A percentile compares a stretch with the other conserved stretches of the same genome.
Evolutionary conservation across 441 rosid species (phyloP).

Genomic region (Erodium moschatum): DNA sequence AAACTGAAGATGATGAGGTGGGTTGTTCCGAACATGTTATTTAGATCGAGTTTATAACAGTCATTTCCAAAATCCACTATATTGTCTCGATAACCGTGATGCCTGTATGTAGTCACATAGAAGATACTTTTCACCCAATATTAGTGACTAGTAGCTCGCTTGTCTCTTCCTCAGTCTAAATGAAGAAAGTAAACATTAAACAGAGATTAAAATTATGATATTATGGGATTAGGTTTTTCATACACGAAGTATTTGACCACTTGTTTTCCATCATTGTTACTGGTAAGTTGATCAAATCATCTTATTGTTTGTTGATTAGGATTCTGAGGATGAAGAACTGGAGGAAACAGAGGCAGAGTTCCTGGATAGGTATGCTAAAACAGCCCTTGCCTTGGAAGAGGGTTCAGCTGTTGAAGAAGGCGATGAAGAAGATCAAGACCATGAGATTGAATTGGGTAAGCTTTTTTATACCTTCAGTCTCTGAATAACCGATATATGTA

Average conservation of each 20-base stretch:
- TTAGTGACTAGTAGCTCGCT: neutral
- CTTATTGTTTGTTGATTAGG: constrained; percentile 32
- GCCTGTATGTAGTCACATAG: too few relatives aligned
- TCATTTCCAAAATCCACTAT: neutral
- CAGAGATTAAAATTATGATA: constrained; percentile 8
- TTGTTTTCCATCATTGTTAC: constrained; percentile 5
- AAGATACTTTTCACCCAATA: too few relatives aligned
- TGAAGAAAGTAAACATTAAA: neutral
- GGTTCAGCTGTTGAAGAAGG: constrained; percentile 46
- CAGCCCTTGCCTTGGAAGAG: constrained; percentile 56
- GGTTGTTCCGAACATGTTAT: constrained; percentile 24
- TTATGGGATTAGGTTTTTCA: constrained; percentile 12
- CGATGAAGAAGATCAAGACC: constrained; percentile 56
- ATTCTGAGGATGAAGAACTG: constrained; percentile 58
- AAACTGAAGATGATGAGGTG: constrained; percentile 39
- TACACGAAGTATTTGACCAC: neutral
- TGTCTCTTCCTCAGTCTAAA: neutral
- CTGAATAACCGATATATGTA: neutral
- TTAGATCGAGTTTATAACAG: neutral
- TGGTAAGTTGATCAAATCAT: constrained; percentile 5
- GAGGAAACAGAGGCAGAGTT: constrained; percentile 87
- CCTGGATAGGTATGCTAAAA: constrained; percentile 74
- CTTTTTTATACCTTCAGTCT: constrained; percentile 8
- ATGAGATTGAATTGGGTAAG: constrained; percentile 61
- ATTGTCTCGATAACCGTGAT: neutral